Evolutionary conservation across 345 rosid genomes (phyloP), one percentile per base, ranked within the genome.

Genomic region (Anacardium occidentale): DNA sequence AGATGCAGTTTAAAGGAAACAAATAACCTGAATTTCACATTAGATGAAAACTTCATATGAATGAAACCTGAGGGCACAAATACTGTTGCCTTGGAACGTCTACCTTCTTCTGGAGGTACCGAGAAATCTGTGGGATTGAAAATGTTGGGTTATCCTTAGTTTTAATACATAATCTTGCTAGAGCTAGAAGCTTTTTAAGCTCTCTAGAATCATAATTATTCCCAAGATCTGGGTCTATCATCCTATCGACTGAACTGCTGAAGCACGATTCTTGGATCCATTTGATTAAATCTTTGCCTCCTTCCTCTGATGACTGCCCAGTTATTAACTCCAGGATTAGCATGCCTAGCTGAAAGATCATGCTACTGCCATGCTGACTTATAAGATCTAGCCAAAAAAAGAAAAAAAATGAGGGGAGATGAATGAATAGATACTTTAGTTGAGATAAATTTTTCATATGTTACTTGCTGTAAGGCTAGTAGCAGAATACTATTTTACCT

Each of bases 221-320:
- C 11, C 96, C 97, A 3, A 95, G 86, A 73, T 92, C 99, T 1
- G 99, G 98, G 69, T 95, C 96, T 71, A 95, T 89, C 94, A 95
- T 90, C 67, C 82, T 89, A 40, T 88, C 85, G 8, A 90, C 84
- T 7, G 97, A 92, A 71, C 81, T 87, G 60, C 88, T 75, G 11
- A 86, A 73, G 64, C 87, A 80, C 29, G 90, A 80, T 75, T 86
- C 91, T 76, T 85, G 91, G 58, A 92, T 88, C 99, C 99, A 92
- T 68, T 95, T 84, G 76, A 92, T 79, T 78, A 92, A 65, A 75
- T 85, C 88, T 0, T 75, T 73, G 7, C 83, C 86, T 60, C 85
- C 95, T 60, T 83, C 75, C 40, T 86, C 96, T 0, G 99, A 88
- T 68, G 97, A 90, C 68, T 89, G 96, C 18, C 99, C 99, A 1